phyloP scores from a whole-genome alignment of 2,329 filamentous ascomycete species.

The Blumeria hordei region DNA sequence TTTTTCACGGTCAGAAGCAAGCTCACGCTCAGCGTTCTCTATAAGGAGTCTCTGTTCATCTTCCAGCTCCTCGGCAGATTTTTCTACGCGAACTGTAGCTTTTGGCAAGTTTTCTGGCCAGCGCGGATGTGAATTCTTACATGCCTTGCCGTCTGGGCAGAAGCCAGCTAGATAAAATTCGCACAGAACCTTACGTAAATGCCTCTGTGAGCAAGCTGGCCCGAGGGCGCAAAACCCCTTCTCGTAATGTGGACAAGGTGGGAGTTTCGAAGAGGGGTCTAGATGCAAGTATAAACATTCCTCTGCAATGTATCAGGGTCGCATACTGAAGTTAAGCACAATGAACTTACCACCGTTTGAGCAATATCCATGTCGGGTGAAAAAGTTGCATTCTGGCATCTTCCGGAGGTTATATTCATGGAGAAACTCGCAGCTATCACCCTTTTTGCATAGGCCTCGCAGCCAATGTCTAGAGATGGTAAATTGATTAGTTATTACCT shows the following conservation, averaged over 20 bases:
- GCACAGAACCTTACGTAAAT: conserved; percentile 63
- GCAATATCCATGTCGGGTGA: conserved; percentile 79
- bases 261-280: conserved; percentile 55
- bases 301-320: conserved; percentile 22
- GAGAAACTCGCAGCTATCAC: conserved; percentile 85
- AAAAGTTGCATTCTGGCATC: conserved; percentile 98
- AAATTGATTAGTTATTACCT: too few species aligned
- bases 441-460: conserved; percentile 91
- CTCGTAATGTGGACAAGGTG: conserved; percentile 76
- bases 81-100: conserved; percentile 44
- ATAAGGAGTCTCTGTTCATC: conserved; percentile 33
- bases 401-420: conserved; percentile 97
- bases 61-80: conserved; percentile 27
- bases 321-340: neutral
- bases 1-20: conserved; percentile 19
- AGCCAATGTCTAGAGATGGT: conserved; percentile 43
- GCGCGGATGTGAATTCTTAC: conserved; percentile 58
- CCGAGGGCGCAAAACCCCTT: conserved; percentile 85
- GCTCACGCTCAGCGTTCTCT: conserved; percentile 27
- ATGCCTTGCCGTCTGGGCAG: conserved; percentile 62
- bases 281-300: conserved; percentile 89
- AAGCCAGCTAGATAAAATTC: conserved; percentile 79
- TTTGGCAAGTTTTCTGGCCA: conserved; percentile 53
- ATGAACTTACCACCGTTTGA: conserved; percentile 40
- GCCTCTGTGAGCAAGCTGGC: conserved; percentile 66